Conservation (phyloP, 805 yeast genomes). For the Metschnikowia proteae region DNA sequence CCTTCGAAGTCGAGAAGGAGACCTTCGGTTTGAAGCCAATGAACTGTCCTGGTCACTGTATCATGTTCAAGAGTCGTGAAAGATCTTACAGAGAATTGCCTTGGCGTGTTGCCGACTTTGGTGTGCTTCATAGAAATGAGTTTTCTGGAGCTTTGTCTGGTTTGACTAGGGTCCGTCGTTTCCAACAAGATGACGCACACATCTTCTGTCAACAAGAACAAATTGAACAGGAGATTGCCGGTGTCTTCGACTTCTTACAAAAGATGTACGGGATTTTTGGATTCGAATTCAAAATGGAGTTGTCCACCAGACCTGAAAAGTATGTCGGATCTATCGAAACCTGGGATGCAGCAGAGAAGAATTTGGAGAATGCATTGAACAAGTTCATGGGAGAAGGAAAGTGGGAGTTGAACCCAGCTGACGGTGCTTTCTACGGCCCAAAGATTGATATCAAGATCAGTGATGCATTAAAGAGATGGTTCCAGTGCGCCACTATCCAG, state of each 20-base stretch:
- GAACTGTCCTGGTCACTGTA: slow-evolving; percentile 92
- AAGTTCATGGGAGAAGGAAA: slow-evolving; percentile 71
- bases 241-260: slow-evolving; percentile 80
- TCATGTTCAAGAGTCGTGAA: slow-evolving; percentile 86
- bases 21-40: slow-evolving; percentile 91
- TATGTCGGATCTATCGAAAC: slow-evolving; percentile 91
- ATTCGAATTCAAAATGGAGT: slow-evolving; percentile 93
- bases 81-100: slow-evolving; percentile 96
- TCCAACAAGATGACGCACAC: slow-evolving; percentile 99
- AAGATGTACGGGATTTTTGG: slow-evolving; percentile 88
- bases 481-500: slow-evolving; percentile 98
- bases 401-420: slow-evolving; percentile 96
- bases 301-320: slow-evolving; percentile 96
- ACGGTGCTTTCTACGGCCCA: slow-evolving; percentile 95
- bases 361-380: slow-evolving; percentile 77
- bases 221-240: slow-evolving; percentile 79
- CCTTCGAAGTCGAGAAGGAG: slow-evolving; percentile 96
- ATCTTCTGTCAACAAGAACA: slow-evolving; percentile 93
- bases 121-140: slow-evolving; percentile 96
- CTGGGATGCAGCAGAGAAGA: slow-evolving; percentile 89
- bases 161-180: slow-evolving; percentile 94
- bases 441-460: slow-evolving; percentile 95
- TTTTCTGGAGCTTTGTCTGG: slow-evolving; percentile 88
- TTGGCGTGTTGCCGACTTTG: slow-evolving; percentile 98
- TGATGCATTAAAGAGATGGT: slow-evolving; percentile 95